A percentile compares a stretch with the other conserved stretches of the same genome.
Conservation (phyloP, 495 filamentous ascomycete genomes). For the Penicillium bialowiezense region DNA sequence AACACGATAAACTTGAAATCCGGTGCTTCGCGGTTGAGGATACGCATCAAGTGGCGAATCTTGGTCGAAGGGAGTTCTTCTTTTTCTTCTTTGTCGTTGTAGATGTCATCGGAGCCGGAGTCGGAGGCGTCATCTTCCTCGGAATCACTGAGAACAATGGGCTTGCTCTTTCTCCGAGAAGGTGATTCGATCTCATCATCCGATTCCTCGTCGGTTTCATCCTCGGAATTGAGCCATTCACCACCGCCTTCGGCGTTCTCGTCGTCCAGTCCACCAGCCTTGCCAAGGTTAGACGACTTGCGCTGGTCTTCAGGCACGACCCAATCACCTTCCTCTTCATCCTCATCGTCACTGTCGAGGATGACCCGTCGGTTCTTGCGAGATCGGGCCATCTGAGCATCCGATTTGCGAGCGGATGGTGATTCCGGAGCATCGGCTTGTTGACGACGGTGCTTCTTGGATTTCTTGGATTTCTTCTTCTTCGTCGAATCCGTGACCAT, state of each 20-base stretch:
- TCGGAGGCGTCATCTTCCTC: slow-evolving; percentile 21
- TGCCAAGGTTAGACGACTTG: slow-evolving; percentile 57
- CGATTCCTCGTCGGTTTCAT: slow-evolving; percentile 35
- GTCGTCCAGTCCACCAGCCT: slow-evolving; percentile 77
- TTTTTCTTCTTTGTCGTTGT: slow-evolving; percentile 44
- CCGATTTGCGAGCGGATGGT: slow-evolving; percentile 13
- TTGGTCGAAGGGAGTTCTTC: slow-evolving; percentile 76
- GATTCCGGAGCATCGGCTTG: slow-evolving; percentile 19
- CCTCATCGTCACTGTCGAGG: slow-evolving; percentile 64
- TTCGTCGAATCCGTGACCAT: slow-evolving; percentile 37
- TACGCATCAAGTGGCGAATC: slow-evolving; percentile 75
- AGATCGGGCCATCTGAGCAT: slow-evolving; percentile 35
- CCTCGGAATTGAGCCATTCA: slow-evolving; percentile 69
- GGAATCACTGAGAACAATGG: slow-evolving; percentile 15
- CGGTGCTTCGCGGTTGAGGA: slow-evolving; percentile 73
- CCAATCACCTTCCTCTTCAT: slow-evolving; percentile 73
- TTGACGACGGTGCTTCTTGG: slow-evolving; percentile 34
- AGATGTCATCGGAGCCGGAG: slow-evolving; percentile 36
- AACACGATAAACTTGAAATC: slow-evolving; percentile 96
- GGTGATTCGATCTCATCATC: slow-evolving; percentile 46
- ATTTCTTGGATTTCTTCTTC: slow-evolving; percentile 39
- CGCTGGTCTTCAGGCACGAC: slow-evolving; percentile 65
- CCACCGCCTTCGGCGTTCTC: slow-evolving; percentile 84
- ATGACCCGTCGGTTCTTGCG: slow-evolving; percentile 52
- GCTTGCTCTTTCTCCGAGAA: slow-evolving; percentile 20